Evolutionary conservation across 2,329 filamentous ascomycete genomes (phyloP).

Genomic region (Macroventuria anomochaeta): DNA sequence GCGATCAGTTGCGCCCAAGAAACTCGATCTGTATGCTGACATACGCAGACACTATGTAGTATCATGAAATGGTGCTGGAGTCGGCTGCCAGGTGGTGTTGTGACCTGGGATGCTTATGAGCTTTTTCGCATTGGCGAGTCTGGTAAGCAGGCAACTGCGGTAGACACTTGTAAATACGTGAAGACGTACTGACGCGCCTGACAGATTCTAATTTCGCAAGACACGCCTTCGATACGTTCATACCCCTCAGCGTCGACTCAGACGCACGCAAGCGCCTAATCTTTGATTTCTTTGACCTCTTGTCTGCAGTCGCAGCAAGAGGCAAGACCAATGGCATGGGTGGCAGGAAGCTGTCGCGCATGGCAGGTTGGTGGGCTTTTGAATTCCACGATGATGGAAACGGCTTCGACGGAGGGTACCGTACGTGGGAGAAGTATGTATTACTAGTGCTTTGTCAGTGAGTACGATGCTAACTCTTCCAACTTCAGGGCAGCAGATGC

Average conservation of each 20-base stretch:
- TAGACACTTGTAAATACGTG: slow-evolving; percentile 6
- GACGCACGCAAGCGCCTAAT: slow-evolving; percentile 86
- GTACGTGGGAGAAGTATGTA: slow-evolving; percentile 78
- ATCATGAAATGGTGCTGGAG: slow-evolving; percentile 99
- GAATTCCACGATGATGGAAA: slow-evolving; percentile 85
- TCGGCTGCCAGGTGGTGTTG: slow-evolving; percentile 85
- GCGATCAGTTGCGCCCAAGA: slow-evolving; percentile 43
- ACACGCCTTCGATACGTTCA: slow-evolving; percentile 95
- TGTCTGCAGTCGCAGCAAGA: slow-evolving; percentile 89
- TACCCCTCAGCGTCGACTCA: slow-evolving; percentile 90
- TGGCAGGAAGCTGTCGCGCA: slow-evolving; percentile 89
- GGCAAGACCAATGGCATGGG: slow-evolving; percentile 92
- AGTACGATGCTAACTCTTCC: slow-evolving; percentile 38
- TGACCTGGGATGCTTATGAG: slow-evolving; percentile 97
- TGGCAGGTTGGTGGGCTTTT: slow-evolving; percentile 99
- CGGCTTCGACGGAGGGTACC: slow-evolving; percentile 94
- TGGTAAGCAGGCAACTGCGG: slow-evolving; percentile 61
- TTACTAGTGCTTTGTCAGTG: not conserved
- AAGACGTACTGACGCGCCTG: slow-evolving; percentile 26
- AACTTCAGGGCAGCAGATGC: slow-evolving; percentile 82
- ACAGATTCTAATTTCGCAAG: slow-evolving; percentile 88
- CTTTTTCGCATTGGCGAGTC: slow-evolving; percentile 93
- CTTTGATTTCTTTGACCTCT: slow-evolving; percentile 93
- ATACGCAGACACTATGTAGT: slow-evolving; percentile 79
- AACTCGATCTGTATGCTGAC: slow-evolving; percentile 26